Conservation (phyloP, 805 yeast genomes). For the Wickerhamomyces tratensis region DNA sequence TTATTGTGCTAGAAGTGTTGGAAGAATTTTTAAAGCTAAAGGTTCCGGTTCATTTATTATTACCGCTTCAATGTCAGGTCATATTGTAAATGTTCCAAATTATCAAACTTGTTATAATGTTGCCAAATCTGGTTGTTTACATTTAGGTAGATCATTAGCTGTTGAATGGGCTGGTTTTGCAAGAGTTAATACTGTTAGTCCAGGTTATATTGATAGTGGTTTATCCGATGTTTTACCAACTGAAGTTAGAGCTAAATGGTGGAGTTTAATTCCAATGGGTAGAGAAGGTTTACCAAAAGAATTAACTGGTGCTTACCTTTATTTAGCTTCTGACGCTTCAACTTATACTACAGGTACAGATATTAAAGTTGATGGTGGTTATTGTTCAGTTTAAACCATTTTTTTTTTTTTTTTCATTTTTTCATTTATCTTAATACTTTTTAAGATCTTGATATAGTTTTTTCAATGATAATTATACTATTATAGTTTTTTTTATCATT, state of each 20-base stretch:
- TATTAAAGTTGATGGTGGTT: conserved; percentile 73
- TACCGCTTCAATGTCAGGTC: conserved; percentile 88
- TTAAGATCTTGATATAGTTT: too few relatives aligned
- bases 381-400: conserved; percentile 20
- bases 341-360: conserved; percentile 76
- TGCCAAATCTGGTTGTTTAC: conserved; percentile 73
- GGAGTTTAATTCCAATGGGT: conserved; percentile 51
- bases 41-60: conserved; percentile 71
- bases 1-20: conserved; percentile 69
- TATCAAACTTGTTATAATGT: conserved; percentile 81
- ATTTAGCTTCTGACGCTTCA: conserved; percentile 74
- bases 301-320: conserved; percentile 70
- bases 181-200: conserved; percentile 74
- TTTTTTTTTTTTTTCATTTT: too few relatives aligned
- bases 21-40: conserved; percentile 61
- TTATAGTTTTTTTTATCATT: too few relatives aligned
- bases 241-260: conserved; percentile 39
- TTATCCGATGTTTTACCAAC: conserved; percentile 39
- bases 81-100: conserved; percentile 81
- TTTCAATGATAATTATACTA: too few relatives aligned
- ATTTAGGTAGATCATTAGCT: conserved; percentile 65
- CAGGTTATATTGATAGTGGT: conserved; percentile 80
- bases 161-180: conserved; percentile 85
- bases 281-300: conserved; percentile 69
- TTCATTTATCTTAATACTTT: too few relatives aligned